These are phyloP conservation scores for Phytophthora fragariae DNA, from an alignment of 352 stramenopile genomes.

Conservation along the genomic window DNA sequence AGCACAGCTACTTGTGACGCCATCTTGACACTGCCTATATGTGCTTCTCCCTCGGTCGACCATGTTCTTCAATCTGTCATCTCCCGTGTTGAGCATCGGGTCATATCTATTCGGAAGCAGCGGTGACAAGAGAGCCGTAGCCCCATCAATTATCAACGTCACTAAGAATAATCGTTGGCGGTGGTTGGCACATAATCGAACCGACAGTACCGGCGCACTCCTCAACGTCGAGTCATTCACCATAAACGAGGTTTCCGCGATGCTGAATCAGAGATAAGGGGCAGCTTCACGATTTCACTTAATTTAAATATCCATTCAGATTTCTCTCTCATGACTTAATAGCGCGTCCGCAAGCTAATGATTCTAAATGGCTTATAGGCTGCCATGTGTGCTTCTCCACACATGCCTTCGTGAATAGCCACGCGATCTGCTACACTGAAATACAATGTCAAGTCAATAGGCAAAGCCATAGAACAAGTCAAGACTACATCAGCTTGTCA, in stretches of 20 bases:
- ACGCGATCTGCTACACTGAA: too few relatives aligned
- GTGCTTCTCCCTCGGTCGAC: constrained; percentile 13
- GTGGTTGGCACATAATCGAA: constrained; percentile 25
- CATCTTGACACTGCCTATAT: constrained; percentile 13
- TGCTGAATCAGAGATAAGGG: constrained; percentile 58
- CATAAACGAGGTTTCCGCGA: constrained; percentile 53
- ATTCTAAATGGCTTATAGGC: too few relatives aligned
- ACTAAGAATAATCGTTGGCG: neutral
- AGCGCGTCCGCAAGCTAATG: too few relatives aligned
- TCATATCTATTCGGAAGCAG: constrained; percentile 23
- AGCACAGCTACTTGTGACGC: constrained; percentile 22
- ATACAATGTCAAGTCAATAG: too few relatives aligned
- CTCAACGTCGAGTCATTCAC: constrained; percentile 68
- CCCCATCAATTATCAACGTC: neutral
- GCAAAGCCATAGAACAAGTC: too few relatives aligned
- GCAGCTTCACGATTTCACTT: neutral
- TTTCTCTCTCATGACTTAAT: too few relatives aligned
- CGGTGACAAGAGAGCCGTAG: neutral
- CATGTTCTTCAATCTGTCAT: constrained; percentile 26
- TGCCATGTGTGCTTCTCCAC: too few relatives aligned
- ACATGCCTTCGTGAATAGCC: too few relatives aligned
- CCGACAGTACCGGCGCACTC: constrained; percentile 37
- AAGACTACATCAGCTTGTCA: too few relatives aligned
- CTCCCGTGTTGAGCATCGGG: constrained; percentile 26
- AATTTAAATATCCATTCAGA: too few relatives aligned